Conservation (phyloP, 768 basidiomycete species). For the Mycena sanguinolenta region DNA sequence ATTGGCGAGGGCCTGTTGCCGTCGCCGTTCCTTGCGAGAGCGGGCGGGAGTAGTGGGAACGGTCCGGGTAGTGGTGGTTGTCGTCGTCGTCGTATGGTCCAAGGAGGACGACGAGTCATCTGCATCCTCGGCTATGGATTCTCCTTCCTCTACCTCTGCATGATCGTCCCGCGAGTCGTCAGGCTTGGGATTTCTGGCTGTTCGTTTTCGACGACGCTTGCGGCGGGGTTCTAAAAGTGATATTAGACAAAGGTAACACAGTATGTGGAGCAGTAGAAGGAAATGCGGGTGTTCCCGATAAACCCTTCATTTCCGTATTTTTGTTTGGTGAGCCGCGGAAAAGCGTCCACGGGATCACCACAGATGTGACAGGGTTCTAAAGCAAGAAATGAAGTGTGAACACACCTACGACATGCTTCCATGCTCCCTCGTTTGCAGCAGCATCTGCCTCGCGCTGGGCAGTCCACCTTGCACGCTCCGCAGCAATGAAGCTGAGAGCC, state of each 20-base stretch:
- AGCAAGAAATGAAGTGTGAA: conserved; percentile 43
- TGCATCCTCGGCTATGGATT: conserved; percentile 36
- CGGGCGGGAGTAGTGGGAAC: conserved; percentile 34
- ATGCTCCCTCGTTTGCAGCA: conserved; percentile 43
- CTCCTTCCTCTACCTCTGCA: conserved; percentile 29
- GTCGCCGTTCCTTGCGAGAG: conserved; percentile 34
- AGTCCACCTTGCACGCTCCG: conserved; percentile 72
- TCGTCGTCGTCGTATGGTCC: conserved; percentile 38
- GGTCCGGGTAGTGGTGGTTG: conserved; percentile 34
- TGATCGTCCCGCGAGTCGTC: conserved; percentile 31
- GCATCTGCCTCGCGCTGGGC: conserved; percentile 57
- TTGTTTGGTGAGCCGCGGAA: background rate
- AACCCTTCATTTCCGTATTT: background rate
- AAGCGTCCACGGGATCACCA: background rate
- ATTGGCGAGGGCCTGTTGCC: conserved; percentile 32
- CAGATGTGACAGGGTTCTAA: conserved; percentile 21
- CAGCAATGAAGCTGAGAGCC: conserved; percentile 81
- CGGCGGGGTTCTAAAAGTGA: conserved; percentile 47
- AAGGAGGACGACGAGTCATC: conserved; percentile 45
- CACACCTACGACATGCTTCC: conserved; percentile 55
- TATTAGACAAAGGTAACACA: background rate
- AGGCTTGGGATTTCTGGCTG: conserved; percentile 33
- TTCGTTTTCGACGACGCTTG: conserved; percentile 55
- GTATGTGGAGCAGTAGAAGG: background rate
- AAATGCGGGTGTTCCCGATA: background rate